Evolutionary conservation across 2,329 filamentous ascomycete genomes (phyloP), one percentile per base, ranked within the genome.

Genomic region (Cladophialophora immunda): DNA sequence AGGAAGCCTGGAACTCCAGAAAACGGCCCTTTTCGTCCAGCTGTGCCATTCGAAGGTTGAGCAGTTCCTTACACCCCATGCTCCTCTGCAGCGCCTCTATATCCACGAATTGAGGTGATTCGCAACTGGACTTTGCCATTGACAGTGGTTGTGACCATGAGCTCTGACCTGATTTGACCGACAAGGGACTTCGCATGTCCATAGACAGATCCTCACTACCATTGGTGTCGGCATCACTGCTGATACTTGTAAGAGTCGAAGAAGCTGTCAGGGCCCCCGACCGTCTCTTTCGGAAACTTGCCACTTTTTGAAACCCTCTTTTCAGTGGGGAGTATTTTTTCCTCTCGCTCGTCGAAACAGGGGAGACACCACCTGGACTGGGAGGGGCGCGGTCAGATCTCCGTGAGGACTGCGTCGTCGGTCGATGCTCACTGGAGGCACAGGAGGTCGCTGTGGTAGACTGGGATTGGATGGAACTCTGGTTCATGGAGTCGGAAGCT

Each of bases 401-500:
- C 7, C 62, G 57, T 11, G 69, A 69, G 25, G 65, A 50, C 55
- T 65, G 67, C 8, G 65, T 71, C 19, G 53, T 47, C 3, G 65
- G 71, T 30, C 68, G 66, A 41, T 67, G 63, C 36, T 73, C 73
- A 53, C 69, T 72, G 7, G 70, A 73, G 41, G 69, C 58, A 65
- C 71, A 68, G 19, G 71, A 72, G 17, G 67, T 72, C 15, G 70
- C 74, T 3, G 76, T 58, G n/a, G 69, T 73, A 3, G 73, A 74
- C 27, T 71, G 68, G n/a, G 73, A 73, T 19, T 69, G 67, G 52
- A 66, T 63, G 13, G 69, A 67, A 53, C 69, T 68, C 32, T 67
- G 69, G 19, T 70, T 66, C 30, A 62, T 38, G 17, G 67, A 66
- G 41, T 71, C 67, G 15, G 73, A 73, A 36, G 67, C 64, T 50